Evolutionary conservation across 2,329 filamentous ascomycete genomes (phyloP), one percentile per base, ranked within the genome.

Genomic region (Ophiostoma populinum): DNA sequence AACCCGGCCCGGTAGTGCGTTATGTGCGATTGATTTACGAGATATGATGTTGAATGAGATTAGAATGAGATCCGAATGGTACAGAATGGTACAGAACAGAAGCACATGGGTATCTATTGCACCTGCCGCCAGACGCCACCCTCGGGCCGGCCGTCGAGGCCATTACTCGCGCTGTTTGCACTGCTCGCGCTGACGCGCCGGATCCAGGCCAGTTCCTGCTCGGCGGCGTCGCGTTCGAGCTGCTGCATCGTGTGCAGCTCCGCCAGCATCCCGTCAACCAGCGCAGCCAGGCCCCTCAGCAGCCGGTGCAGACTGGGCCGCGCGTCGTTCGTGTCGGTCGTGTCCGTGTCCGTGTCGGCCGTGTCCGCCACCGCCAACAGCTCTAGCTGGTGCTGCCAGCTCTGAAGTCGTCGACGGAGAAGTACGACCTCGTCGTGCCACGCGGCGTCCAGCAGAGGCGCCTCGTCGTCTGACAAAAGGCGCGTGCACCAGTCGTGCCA

Each of bases 241-340:
- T 63, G 59, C 37, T 61, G 61, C 74, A 80, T 79, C 40, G 64
- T 40, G n/a, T 51, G 51, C 42, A 80, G 53, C 55, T 79, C 75
- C n/a, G 55, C 57, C 29, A 74, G 51, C 72, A 78, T 78, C 24
- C 63, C 67, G 32, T 55, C 48, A 10, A 76, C 59, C 29, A 79
- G 50, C 12, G 46, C 47, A 16, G 57, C 50, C 37, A 62, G 68
- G 3, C 57, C 61, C 6, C 49, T 51, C 25, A 77, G 48, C 43
- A 72, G 59, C 19, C 55, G 50, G 16, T 47, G 54, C 36, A 76
- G 46, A 39, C 59, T 67, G 12, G 53, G 48, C 51, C 12, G 41
- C 51, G 25, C 13, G 10, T 24, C 12, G 4, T 17, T 17, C 21
- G 2, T 7, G 9, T 7, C 13, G 11, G 10, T 10, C 13, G 11